Evolutionary conservation across 768 basidiomycete species (phyloP).

Genomic region (Panaeolus cyanescens): DNA sequence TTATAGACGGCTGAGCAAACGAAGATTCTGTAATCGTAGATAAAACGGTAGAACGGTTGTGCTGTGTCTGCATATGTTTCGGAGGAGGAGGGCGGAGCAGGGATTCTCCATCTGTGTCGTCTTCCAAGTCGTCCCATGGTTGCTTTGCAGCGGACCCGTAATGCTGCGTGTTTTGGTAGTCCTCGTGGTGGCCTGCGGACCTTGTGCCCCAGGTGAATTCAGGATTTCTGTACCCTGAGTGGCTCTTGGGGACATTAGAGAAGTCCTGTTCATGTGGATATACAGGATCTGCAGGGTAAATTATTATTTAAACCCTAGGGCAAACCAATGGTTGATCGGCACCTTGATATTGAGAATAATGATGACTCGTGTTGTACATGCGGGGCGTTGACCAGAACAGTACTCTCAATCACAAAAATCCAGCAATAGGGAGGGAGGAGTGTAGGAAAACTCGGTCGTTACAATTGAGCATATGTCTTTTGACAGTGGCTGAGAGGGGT

Average conservation of each 20-base stretch:
- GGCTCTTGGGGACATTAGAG: not conserved
- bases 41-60: not conserved
- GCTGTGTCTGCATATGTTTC: not conserved
- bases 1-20: not conserved
- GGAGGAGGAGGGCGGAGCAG: not conserved
- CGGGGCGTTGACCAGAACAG: not conserved
- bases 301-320: not conserved
- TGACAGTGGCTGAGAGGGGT: not conserved
- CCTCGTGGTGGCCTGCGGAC: conserved; percentile 1
- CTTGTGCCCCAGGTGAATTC: not conserved
- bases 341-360: not conserved
- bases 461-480: not conserved
- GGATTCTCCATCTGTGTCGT: not conserved
- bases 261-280: not conserved
- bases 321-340: not conserved
- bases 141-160: not conserved
- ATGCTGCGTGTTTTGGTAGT: not conserved
- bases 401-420: not conserved
- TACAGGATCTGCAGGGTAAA: conserved; percentile 1
- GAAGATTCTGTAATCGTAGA: not conserved
- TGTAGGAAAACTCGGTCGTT: not conserved
- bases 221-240: not conserved
- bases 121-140: not conserved
- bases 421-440: not conserved
- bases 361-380: not conserved